Base-by-base conservation (phyloP, 768 basidiomycete genomes). In the Tylopilus plumbeoviolaceoides region DNA sequence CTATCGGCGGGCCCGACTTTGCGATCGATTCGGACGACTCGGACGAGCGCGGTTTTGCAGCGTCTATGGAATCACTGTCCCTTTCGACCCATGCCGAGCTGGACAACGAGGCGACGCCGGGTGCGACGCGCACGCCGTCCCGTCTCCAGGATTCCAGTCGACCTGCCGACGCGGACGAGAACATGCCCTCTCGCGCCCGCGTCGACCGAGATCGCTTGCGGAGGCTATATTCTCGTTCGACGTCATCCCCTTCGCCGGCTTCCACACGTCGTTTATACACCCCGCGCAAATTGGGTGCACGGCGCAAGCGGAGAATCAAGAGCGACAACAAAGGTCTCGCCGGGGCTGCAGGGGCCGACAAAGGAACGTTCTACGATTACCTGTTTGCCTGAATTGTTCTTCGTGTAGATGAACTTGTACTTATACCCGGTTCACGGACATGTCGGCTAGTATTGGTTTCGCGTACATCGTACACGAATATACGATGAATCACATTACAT, bases 221-320 rank as follows among this genome's bases (percentile, higher is more conserved):
- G 54, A 48, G 68, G 28, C 54, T 71, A 54, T 61, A 65, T 41
- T 63, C 66, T 53, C 64, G 77, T 23, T 75, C 78, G 1, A 59
- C 78, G 4, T 81, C 81, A 5, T 82, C 81, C 0, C 82, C 79
- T 25, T 84, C 82, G 0, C 82, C 82, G 27, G 75, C 69, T 7
- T 58, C 68, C 18, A 61, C 68, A 3, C 63, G 62, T 44, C 66
- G 70, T 38, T 58, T 58, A 18, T 52, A 46, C 21, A 17, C 46
- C 14, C 7, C 59, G 17, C 60, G 65, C 47, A 62, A 47, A 20
- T 1, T 44, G 27, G 44, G 45, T 27, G 47, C 55, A 8, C 53
- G 58, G 36, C 52, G 63, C 20, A 54, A 44, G 36, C 57, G 58
- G 42, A 69, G 55, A 48, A 43, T 41, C 7, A 60, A 56, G 51